Evolutionary conservation across 1,139 yeast genomes (phyloP), one percentile per base, ranked within the genome.

Genomic region (Diutina catenulata): DNA sequence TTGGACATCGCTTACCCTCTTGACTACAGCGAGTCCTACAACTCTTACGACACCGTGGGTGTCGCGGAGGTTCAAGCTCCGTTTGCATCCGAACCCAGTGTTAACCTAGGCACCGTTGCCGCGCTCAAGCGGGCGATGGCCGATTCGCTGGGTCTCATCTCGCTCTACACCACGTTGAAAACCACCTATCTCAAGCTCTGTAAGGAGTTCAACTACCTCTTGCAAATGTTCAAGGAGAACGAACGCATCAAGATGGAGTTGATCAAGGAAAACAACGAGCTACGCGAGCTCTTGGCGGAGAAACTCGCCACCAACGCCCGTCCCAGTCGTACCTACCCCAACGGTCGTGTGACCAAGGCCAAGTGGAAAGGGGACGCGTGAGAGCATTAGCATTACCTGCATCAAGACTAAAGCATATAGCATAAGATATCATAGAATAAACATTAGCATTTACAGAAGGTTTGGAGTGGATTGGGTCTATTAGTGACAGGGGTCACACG

Each of bases 171-270:
- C 3, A 53, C 62, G 2, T 51, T 60, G 38, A 58, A 58, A 39
- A 50, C 57, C 3, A 59, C 66, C 8, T 60, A 60, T 43, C 46
- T 60, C 42, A 60, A 60, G 43, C 50, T 60, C 38, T 60, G 66
- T 43, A 59, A 57, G 39, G 66, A 60, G 40, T 60, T 59, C 50
- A 60, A 60, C 43, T 59, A 56, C 42, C 46, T 60, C 28, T 49
- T 60, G 40, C 48, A 50, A 35, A 59, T 81, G 39, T 74, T 76
- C 41, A 80, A 78, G 48, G 80, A 76, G 39, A 66, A 78, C 46
- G 76, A 80, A 40, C 72, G 73, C 37, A 56, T 78, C 28, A 74
- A 72, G 37, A 68, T 77, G 45, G 81, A 56, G 41, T 47, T 60
- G 40, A 59, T 60, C 38, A 54, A 60, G 40, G 65, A 80, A 43